Percentiles rank a stretch among this genome's conserved stretches.
Conservation (phyloP, 495 filamentous ascomycete genomes). For the Xylona heveae region DNA sequence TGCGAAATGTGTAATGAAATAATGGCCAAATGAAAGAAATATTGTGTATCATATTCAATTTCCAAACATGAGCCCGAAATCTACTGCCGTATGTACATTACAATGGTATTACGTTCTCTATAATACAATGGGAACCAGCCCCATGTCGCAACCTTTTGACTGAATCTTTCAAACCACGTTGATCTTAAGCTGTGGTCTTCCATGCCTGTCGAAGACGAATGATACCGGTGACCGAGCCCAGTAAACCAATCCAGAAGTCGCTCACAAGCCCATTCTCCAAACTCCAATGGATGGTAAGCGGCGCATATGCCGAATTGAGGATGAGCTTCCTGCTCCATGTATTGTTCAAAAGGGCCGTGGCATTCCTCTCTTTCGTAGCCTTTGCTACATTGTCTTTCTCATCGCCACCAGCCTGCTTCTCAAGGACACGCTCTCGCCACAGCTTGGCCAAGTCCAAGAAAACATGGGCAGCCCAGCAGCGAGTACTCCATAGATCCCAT, state of each 20-base stretch:
- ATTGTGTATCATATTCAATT: too few species aligned
- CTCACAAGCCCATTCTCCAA: slow-evolving; percentile 41
- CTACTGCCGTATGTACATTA: too few species aligned
- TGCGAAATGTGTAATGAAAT: too few species aligned
- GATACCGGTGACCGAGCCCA: slow-evolving; percentile 42
- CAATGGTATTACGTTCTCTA: too few species aligned
- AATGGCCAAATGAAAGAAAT: too few species aligned
- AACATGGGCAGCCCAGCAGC: slow-evolving; percentile 65
- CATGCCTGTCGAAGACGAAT: slow-evolving; percentile 47
- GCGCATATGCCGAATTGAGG: slow-evolving; percentile 33
- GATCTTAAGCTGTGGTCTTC: slow-evolving; percentile 23
- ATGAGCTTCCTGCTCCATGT: slow-evolving; percentile 13
- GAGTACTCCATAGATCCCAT: slow-evolving; percentile 50
- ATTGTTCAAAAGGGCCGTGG: slow-evolving; percentile 10
- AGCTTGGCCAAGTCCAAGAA: slow-evolving; percentile 52
- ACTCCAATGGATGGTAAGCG: slow-evolving; percentile 63
- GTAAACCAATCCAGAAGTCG: slow-evolving; percentile 35
- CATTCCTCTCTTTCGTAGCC: slow-evolving; percentile 16
- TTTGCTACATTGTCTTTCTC: neutral
- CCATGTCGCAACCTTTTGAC: too few species aligned
- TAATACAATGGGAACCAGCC: too few species aligned
- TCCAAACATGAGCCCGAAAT: too few species aligned
- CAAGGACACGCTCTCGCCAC: slow-evolving; percentile 15
- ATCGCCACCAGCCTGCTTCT: too few species aligned
- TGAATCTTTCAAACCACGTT: too few species aligned